Evolutionary conservation across 192 early-diverging fungal species (phyloP), one percentile per base, ranked within the genome.

Genomic region (Mortierella antarctica): DNA sequence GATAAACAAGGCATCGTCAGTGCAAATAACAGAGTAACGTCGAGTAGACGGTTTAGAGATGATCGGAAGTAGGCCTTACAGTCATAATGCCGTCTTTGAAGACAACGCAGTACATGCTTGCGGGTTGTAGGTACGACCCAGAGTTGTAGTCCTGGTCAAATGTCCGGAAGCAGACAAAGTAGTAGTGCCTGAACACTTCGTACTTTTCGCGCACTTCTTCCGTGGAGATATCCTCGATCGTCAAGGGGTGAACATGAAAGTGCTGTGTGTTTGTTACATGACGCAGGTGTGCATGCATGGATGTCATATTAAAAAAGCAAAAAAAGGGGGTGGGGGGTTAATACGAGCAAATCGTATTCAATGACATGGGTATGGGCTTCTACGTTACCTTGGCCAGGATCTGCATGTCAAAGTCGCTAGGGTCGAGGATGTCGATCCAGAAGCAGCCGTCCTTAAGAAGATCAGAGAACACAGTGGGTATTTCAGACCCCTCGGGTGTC

Each of bases 151-250:
- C 90, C 61, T 82, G 81, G 72, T 93, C 89, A 74, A 94, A 93
- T 15, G 88, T 89, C 45, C 95, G 87, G 74, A 97, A 96, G 69
- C 93, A 92, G 39, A 98, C 90, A 86, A 98, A 98, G 71, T 93
- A 95, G 82, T 99, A 99, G 65, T 94, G 86, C 17, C 85, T 79
- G 67, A 94, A 96, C 5, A 91, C 82, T 82, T 99, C 97, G 63
- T 95, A 95, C 73, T 98, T 98, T 84, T 99, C 98, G 15, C 97
- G 87, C n/a, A 91, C 89, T 64, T 96, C 93, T 42, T 95, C 91
- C 18, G 90, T 93, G 42, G 87, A 76, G 58, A 99, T 98, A 73
- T 99, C 98, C 86, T 99, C 96, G 18, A 87, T 70, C 4, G 93
- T 94, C 42, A 95, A 82, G 15, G 94, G 93, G 80, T 96, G 94